Conservation (phyloP, 176 grass and related monocot species). For the Triticum monococcum region DNA sequence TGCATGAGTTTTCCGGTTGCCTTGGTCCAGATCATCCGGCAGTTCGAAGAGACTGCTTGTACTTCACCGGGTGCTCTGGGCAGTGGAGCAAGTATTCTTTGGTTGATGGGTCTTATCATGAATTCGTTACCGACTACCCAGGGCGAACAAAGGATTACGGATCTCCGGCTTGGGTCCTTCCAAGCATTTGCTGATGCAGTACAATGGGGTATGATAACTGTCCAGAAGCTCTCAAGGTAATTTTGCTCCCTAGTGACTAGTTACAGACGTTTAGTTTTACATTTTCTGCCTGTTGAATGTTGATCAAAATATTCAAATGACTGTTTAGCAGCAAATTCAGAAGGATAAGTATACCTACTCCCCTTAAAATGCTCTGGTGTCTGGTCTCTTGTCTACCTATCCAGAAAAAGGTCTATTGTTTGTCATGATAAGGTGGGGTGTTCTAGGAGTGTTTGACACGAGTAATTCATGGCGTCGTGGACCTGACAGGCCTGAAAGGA, state of each 20-base stretch:
- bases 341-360: no score
- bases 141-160: background rate
- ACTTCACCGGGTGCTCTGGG: background rate
- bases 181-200: background rate
- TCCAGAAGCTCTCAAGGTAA: background rate
- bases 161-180: background rate
- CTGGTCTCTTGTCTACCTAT: background rate
- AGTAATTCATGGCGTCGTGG: background rate
- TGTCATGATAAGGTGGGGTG: background rate
- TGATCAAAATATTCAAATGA: background rate
- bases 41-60: background rate
- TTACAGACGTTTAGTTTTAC: background rate
- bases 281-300: no score
- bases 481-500: background rate
- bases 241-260: background rate
- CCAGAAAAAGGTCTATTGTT: background rate
- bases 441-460: background rate
- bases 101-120: background rate
- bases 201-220: background rate
- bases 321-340: background rate
- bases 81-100: background rate
- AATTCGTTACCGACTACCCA: background rate
- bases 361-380: background rate
- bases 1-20: background rate
- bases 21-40: background rate